Evolutionary conservation across 257 asterid species (phyloP), one percentile per base, ranked within the genome.

Genomic region (Nicotiana knightiana): DNA sequence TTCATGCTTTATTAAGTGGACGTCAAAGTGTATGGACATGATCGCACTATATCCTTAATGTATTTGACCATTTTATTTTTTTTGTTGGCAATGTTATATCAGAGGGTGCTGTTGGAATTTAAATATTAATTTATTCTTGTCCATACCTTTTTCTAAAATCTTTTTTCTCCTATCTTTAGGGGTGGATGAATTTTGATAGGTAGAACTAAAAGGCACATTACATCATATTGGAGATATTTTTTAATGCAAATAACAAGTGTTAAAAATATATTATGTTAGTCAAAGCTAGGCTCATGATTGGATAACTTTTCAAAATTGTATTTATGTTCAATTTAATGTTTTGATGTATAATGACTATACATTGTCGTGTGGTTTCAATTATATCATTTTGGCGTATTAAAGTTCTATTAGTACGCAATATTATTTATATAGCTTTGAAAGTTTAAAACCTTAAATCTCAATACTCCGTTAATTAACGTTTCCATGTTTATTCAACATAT

Each of bases 231-330:
- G 61, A 32, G 79, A 67, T 37, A 58, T 48, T 55, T 85, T 85
- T 61, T 79, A 82, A 65, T 79, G 82, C 58, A 3, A 39, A 53
- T 30, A 80, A 75, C 61, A 82, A 67, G 85, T 82, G 91, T 80
- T 82, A 35, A 63, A 21, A 64, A 68, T 77, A 63, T 82, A 82
- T 85, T 43, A 43, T 81, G 89, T 64, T 32, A 43, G 86, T 79
- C 85, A 81, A 85, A 68, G 83, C 17, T 61, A 35, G 67, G 71
- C 35, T 30, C 7, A 73, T 76, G 80, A 84, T 82, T 76, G 24
- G 24, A 79, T n/a, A 65, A 65, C 39, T 81, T 83, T 55, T 79
- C 33, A 33, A 28, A 64, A 55, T 78, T 55, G 73, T 39, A 82
- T 62, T 76, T 81, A 76, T 54, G 63, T 64, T 18, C 63, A 67